Evolutionary conservation across 768 basidiomycete species (phyloP).

Genomic region (Lactarius evosmus): DNA sequence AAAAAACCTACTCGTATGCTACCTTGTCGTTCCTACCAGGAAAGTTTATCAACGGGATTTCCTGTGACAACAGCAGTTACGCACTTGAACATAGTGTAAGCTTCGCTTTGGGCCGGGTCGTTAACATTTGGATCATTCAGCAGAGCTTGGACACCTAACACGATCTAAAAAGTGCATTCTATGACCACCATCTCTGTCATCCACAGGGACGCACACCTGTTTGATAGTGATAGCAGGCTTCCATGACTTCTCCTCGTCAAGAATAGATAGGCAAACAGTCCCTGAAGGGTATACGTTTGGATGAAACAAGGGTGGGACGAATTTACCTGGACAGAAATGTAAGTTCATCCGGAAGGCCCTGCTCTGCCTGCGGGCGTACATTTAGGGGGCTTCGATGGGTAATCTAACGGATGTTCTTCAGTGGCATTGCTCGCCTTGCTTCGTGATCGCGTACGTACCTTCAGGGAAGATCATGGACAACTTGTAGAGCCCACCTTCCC

Average conservation of each 20-base stretch:
- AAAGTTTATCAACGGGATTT: slow-evolving; percentile 13
- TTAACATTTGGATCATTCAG: slow-evolving; percentile 94
- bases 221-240: slow-evolving; percentile 99
- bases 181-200: neutral
- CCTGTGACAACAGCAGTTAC: slow-evolving; percentile 34
- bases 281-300: slow-evolving; percentile 99
- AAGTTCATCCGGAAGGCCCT: slow-evolving; percentile 15
- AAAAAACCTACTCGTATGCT: slow-evolving; percentile 79
- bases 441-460: slow-evolving; percentile 47
- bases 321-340: slow-evolving; percentile 69
- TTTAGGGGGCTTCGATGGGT: slow-evolving; percentile 93
- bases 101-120: slow-evolving; percentile 97
- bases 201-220: slow-evolving; percentile 54
- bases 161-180: slow-evolving; percentile 53
- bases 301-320: slow-evolving; percentile 91
- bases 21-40: slow-evolving; percentile 78
- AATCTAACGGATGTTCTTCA: slow-evolving; percentile 51
- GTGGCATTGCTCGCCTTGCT: slow-evolving; percentile 1
- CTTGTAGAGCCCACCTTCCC: slow-evolving; percentile 97
- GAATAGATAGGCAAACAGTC: slow-evolving; percentile 94
- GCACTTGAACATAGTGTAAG: slow-evolving; percentile 98
- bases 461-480: slow-evolving; percentile 94
- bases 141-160: slow-evolving; percentile 94
- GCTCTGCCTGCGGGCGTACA: slow-evolving; percentile 47
- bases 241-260: slow-evolving; percentile 99